Evolutionary conservation across 2,329 filamentous ascomycete species (phyloP).

Genomic region (Aphanoascus verrucosus): DNA sequence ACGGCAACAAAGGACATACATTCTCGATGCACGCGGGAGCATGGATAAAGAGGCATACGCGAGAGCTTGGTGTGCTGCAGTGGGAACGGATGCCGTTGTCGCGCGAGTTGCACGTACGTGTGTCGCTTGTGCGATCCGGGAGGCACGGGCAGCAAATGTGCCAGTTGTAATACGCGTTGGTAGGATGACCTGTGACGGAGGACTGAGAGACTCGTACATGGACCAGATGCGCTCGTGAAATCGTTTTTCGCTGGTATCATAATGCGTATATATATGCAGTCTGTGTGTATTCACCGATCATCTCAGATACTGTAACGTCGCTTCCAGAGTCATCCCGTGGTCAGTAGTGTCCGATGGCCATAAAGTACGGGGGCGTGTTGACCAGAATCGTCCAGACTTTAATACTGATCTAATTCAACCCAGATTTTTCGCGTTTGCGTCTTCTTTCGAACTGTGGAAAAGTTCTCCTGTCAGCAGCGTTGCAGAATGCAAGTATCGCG

Average conservation of each 20-base stretch:
- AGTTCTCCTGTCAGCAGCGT: too few relatives aligned
- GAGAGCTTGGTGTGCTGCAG: slow-evolving; percentile 37
- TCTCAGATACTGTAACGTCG: too few relatives aligned
- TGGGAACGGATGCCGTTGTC: slow-evolving; percentile 34
- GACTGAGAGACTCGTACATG: background rate
- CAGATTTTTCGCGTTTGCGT: too few relatives aligned
- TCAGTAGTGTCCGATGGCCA: too few relatives aligned
- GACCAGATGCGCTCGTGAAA: background rate
- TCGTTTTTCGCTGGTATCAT: background rate
- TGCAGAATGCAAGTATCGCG: too few relatives aligned
- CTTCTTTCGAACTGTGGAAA: too few relatives aligned
- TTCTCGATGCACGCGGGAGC: slow-evolving; percentile 30
- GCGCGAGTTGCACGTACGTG: slow-evolving; percentile 32
- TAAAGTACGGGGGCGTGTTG: too few relatives aligned
- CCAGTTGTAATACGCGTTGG: slow-evolving; percentile 32
- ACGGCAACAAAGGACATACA: slow-evolving; percentile 17
- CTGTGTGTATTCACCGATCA: too few relatives aligned
- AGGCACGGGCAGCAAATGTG: slow-evolving; percentile 33
- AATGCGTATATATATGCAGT: background rate
- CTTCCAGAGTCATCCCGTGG: too few relatives aligned
- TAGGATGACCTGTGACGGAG: background rate
- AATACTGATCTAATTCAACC: too few relatives aligned
- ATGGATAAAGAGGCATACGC: slow-evolving; percentile 32
- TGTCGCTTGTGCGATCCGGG: slow-evolving; percentile 34
- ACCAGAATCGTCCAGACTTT: too few relatives aligned